Evolutionary conservation across 2,329 filamentous ascomycete genomes (phyloP), one percentile per base, ranked within the genome.

Genomic region (Pseudopyrenochaeta lycopersici): DNA sequence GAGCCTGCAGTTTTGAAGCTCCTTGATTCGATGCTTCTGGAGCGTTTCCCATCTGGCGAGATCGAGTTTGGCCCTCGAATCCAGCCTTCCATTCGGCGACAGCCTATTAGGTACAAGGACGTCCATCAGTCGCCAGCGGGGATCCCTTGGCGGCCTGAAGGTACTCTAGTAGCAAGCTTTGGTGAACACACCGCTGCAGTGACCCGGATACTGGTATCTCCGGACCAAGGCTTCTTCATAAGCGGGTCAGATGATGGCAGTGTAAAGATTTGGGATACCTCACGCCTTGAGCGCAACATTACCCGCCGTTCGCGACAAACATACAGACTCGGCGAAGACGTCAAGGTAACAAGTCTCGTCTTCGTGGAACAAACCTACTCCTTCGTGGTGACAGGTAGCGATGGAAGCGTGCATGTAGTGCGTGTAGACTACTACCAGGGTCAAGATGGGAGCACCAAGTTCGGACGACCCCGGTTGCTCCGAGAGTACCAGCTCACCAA

Each of bases 341-440:
- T 88, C 0, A 89, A 86, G 54, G 90, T 98, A 2, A 88, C 91
- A 27, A 88, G 91, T 12, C 76, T 99, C 18, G 93, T 91, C 64
- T 98, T 99, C 71, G 86, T 99, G 33, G 93, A 98, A 70, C 90
- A 92, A 62, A 97, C 93, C 0, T 92, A 98, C 73, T 93, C 91
- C 18, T 98, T 99, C 71, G 84, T 97, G 56, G 96, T 91, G 69
- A 95, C 91, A 46, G 93, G 91, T 4, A 92, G 86, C 41, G 93
- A 99, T 73, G 95, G 95, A 18, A 94, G 88, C 64, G 88, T 99
- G 9, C 68, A 73, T 29, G 90, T 96, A 2, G 90, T 97, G 56
- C 92, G 92, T 70, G 88, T 96, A n/a, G 87, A 90, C 54, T 87
- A 87, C 59, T 77, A 82, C 15, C 84, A 84, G 52, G 75, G 80